These are phyloP conservation scores for Metarhizium humberi DNA, from an alignment of 2,329 filamentous ascomycete genomes.

Conservation along the genomic window DNA sequence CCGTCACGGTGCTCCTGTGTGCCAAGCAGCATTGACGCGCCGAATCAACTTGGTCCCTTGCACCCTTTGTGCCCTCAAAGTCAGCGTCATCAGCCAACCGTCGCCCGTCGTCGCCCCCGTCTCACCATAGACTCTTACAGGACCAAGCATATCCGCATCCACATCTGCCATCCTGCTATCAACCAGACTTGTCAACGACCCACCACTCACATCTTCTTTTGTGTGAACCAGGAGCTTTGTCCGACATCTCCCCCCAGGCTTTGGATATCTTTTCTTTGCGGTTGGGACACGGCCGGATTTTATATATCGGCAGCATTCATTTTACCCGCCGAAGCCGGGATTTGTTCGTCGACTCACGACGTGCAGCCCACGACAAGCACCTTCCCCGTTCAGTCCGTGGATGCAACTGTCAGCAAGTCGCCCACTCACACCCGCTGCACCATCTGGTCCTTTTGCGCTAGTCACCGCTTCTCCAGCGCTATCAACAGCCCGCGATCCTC, in stretches of 20 bases:
- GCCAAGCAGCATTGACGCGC: neutral
- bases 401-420: neutral
- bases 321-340: neutral
- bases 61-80: neutral
- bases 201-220: neutral
- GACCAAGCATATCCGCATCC: neutral
- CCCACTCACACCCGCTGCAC: neutral
- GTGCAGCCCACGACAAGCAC: constrained; percentile 2
- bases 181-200: neutral
- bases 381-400: constrained; percentile 10
- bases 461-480: neutral
- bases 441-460: neutral
- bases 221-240: neutral
- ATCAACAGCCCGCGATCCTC: neutral
- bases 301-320: neutral
- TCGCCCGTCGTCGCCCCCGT: neutral
- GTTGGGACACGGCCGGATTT: neutral
- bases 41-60: neutral
- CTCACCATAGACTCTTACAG: no score
- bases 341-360: neutral
- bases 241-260: neutral
- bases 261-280: neutral
- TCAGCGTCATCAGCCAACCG: neutral
- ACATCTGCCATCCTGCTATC: neutral
- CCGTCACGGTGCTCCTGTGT: neutral